Base-by-base conservation (phyloP, 345 rosid genomes). In the Erysimum cheiranthoides region DNA sequence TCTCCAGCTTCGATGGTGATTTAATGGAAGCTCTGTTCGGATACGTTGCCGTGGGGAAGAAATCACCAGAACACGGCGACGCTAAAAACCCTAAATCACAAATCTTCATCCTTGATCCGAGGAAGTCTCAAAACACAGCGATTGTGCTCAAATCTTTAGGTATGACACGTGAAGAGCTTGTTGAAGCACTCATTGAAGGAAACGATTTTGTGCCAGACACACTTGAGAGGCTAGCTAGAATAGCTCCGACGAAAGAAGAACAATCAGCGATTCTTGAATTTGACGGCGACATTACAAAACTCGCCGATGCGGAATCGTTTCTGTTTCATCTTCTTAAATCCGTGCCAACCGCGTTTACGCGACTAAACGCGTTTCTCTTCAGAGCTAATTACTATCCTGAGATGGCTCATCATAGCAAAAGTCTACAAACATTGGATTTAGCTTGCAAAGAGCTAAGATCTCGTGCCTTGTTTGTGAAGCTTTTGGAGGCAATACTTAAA, bases 11-110 rank as follows among this genome's bases (percentile, higher is more conserved):
- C 78, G 97, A 94, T 62, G 90, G 80, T 31, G 91, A 92, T 72
- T 85, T 90, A 27, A 92, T 92, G 99, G 97, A 94, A 80, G 95
- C 96, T 53, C 88, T 94, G 3, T 94, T 94, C 67, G 97, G 99
- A 42, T 85, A 66, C 57, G 86, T 85, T 12, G 93, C 92, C 25
- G 83, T 81, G 16, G 86, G 86, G 17, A 76, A 68, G 70, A 88
- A 78, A 78, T 71, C 91, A 3, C 80, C 86, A 8, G 77, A 62
- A 10, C 82, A 63, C 52, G 38, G 54, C 21, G 67, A 35, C 43
- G 16, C 40, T 13, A 61, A 36, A 40, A 60, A 52, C 27, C 18
- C 28, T 5, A 73, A 50, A 28, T 34, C 82, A 12, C 88, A 85
- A 71, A 78, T 85, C 27, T 68, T 84, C 36, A 77, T 95, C 8